Base-by-base conservation (phyloP, 1,284 basidiomycete genomes). In the Pterulicium gracile region DNA sequence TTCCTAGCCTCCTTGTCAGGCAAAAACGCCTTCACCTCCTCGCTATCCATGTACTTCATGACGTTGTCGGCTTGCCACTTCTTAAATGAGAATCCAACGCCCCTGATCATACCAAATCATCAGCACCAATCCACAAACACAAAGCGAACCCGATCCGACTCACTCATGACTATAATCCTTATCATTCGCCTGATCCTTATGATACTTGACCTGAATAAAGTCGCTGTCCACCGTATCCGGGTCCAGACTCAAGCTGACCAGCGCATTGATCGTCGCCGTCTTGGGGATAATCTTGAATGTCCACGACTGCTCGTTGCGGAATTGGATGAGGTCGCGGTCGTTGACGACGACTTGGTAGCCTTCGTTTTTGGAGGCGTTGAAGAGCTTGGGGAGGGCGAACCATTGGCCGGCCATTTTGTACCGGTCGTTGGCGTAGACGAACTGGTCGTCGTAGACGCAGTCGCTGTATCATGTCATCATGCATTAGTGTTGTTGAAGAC, bases 381-480 rank as follows among this genome's bases (percentile, higher is more conserved):
- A 61, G 40, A 61, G 52, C 50, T 58, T 61, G 7, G 58, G 60
- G 34, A 61, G 52, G n/a, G 57, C 60, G 45, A 61, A 63, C 59
- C 60, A 60, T 49, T 63, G 61, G 15, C 59, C 60, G 12, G 56
- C 57, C 60, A 63, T 61, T 53, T 61, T 61, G 52, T 57, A 61
- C 45, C 58, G 52, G 49, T 63, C 57, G 48, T 60, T 57, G 24
- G 58, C 59, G 49, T 61, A 61, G 21, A 61, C 60, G 48, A 60
- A 61, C 54, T 62, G 58, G 47, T 59, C 58, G 44, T 62, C 57
- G 45, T 61, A 61, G 3, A 61, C 57, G 43, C 58, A 61, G 49
- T 60, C 58, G n/a, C n/a, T n/a, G n/a, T n/a, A n/a, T n/a, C n/a
- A n/a, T n/a, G n/a, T n/a, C n/a, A n/a, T n/a, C n/a, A n/a, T n/a